Evolutionary conservation across 805 yeast species (phyloP), one percentile per base, ranked within the genome.

Genomic region (Myxozyma mucilagina): DNA sequence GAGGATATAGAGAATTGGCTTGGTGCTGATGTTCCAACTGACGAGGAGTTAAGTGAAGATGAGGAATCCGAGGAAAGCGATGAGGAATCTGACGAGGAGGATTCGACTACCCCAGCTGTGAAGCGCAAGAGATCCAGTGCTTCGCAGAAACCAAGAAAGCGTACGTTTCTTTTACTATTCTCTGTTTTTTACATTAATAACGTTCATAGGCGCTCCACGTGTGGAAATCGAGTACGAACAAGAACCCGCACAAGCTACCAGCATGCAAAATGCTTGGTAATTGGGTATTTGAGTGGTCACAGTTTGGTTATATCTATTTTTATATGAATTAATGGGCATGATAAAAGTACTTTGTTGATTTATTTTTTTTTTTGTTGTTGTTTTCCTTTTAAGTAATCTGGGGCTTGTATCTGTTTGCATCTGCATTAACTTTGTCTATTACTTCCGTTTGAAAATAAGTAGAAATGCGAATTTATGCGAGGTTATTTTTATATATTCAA

Each of bases 1-100:
- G 97, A 90, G 31, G 97, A 94, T 72, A 83, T 93, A 78, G 97
- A 92, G 77, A 97, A 93, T 69, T 93, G 97, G 97, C 75, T 78
- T 48, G 87, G 83, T 36, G 71, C 74, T 32, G 77, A 75, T 59
- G 80, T 73, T 44, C 85, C 72, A 44, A 64, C 61, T 24, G 68
- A 56, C 29, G 66, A 51, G 34, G 63, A 56, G 47, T 50, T 61
- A 20, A 66, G 56, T 32, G 63, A 45, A n/a, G 53, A 68, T 14
- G 75, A 70, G 42, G 72, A 73, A 65, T 75, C 74, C 66, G 74
- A 72, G 18, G 45, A 41, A n/a, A 20, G 18, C 45, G n/a, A n/a
- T 59, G 72, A 75, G 65, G 76, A 76, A 64, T 79, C 74, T 67
- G 61, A 73, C 74, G 73, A 80, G 73, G 72, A 50, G 7, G 55